phyloP scores from a whole-genome alignment of 2,329 filamentous ascomycete genomes.

The Ophiosphaerella korrae region DNA sequence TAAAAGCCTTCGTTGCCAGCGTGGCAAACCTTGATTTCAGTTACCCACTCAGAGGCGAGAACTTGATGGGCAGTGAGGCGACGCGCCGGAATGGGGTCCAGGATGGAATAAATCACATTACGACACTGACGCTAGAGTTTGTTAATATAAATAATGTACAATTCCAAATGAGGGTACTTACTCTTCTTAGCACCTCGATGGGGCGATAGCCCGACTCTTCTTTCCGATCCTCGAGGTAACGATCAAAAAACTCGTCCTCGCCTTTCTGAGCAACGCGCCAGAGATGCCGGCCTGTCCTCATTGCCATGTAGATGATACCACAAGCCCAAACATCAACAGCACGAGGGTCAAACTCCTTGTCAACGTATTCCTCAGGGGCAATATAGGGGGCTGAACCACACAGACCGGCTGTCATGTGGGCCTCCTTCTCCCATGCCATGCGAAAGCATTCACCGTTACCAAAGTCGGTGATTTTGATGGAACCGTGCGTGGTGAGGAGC shows the following conservation, averaged over 20 bases:
- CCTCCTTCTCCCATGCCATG: conserved; percentile 98
- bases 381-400: conserved; percentile 98
- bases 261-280: conserved; percentile 98
- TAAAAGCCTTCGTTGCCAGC: conserved; percentile 94
- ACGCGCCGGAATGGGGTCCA: conserved; percentile 90
- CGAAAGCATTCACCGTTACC: conserved; percentile 99
- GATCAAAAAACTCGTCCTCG: conserved; percentile 95
- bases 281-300: conserved; percentile 92
- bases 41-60: conserved; percentile 97
- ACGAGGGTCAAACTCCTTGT: conserved; percentile 93
- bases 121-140: conserved; percentile 81
- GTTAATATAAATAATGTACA: conserved; percentile 17
- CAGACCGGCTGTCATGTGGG: conserved; percentile 96
- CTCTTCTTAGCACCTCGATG: conserved; percentile 92
- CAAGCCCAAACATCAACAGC: conserved; percentile 99
- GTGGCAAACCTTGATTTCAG: conserved; percentile 96
- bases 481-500: conserved; percentile 87
- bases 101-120: conserved; percentile 98
- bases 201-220: conserved; percentile 96
- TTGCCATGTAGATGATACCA: conserved; percentile 99
- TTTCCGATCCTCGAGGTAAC: conserved; percentile 88
- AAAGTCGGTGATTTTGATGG: conserved; percentile 97
- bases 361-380: conserved; percentile 92
- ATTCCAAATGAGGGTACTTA: conserved; percentile 57
- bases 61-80: conserved; percentile 96